Base-by-base conservation (phyloP, 805 yeast genomes). In the Zygotorulaspora florentina region DNA sequence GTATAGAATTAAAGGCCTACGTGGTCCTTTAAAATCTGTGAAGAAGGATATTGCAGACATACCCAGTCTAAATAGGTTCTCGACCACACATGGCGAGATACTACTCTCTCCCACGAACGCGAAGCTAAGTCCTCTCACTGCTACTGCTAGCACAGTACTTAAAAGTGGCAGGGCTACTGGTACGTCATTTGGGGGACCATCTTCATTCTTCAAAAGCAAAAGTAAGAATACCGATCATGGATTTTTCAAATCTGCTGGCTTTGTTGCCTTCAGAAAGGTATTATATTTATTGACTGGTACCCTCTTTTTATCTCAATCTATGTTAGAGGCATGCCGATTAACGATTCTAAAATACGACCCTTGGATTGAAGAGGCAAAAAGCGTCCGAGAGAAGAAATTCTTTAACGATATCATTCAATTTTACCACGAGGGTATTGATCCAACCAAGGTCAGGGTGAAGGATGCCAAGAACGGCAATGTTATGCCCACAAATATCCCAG, bases 301-400 rank as follows among this genome's bases (percentile, higher is more conserved):
- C 0, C 65, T 70, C 15, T 53, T 79, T 12, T 57, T 80, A n/a
- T 74, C 76, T 50, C 74, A 76, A 43, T 70, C 85, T 2, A 75
- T 80, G 2, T 58, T 83, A 29, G 91, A 84, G 55, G 53, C 72
- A 6, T 68, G 77, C 12, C 68, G 90, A 43, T 53, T 81, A 33
- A 55, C 53, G 7, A 25, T 71, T 40, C 42, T 71, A 11, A 71
- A 71, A 35, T 70, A 69, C 48, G 90, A 84, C 57, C 90, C 90
- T 8, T 84, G 90, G 90, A 71, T 65, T 20, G 87, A 80, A 27
- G 88, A 84, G 56, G 86, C 88, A 2, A 70, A 63, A 38, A 56
- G 59, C 13, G 83, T 79, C 28, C 74, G 87, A 31, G 66, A 65
- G 15, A 60, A 72, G 46, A 59, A 63, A 40, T 62, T 66, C 35